Conservation (phyloP, 345 rosid genomes). For the Eucalyptus marginata region DNA sequence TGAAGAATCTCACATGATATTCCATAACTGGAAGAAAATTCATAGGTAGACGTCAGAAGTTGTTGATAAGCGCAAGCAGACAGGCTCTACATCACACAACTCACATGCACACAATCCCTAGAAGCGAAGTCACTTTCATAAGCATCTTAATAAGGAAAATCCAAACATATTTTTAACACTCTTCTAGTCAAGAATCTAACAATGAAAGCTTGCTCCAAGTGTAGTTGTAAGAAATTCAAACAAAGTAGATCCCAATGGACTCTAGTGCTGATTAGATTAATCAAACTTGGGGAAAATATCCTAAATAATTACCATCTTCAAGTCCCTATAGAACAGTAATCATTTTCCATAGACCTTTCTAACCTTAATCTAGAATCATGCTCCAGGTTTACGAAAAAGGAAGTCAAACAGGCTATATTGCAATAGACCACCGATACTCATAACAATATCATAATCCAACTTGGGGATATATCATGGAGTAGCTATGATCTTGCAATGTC, state of each 20-base stretch:
- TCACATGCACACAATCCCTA: not conserved
- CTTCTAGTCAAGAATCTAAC: not conserved
- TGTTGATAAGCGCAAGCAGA: not conserved
- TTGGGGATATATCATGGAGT: not conserved
- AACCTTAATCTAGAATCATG: not conserved
- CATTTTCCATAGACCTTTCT: not conserved
- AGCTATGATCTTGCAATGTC: not conserved
- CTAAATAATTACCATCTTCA: not conserved
- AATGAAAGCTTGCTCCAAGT: not conserved
- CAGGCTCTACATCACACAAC: not conserved
- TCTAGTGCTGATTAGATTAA: not conserved
- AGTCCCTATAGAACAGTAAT: not conserved
- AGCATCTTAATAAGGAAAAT: not conserved
- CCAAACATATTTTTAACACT: not conserved
- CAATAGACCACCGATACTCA: not conserved
- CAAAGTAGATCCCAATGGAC: not conserved
- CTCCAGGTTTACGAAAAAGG: not conserved
- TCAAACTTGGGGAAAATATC: not conserved
- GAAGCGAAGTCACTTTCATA: not conserved
- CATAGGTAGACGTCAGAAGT: not conserved
- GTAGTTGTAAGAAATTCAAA: not conserved
- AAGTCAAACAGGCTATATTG: not conserved
- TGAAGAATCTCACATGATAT: not conserved
- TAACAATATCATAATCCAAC: not conserved
- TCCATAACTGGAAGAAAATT: not conserved